A percentile compares a stretch with the other conserved stretches of the same genome.
Evolutionary conservation across 352 stramenopile species (phyloP).

Genomic region (Phytophthora capsici): DNA sequence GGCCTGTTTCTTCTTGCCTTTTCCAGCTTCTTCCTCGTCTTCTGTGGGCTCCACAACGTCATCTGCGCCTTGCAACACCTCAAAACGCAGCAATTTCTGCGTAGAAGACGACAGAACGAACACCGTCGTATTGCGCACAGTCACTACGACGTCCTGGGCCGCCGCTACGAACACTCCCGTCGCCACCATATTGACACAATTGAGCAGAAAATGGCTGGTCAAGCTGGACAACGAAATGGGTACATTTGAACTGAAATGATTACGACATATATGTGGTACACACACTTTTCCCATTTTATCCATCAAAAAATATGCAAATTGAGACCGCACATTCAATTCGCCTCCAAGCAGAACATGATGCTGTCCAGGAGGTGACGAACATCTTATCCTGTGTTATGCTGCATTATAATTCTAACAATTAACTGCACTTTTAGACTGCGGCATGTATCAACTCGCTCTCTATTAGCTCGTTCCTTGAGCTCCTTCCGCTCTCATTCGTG

Average conservation of each 20-base stretch:
- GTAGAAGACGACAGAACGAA: slow-evolving; percentile 49
- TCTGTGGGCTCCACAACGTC: slow-evolving; percentile 11
- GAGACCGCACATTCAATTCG: slow-evolving; percentile 17
- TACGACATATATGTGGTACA: neutral
- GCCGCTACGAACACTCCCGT: slow-evolving; percentile 57
- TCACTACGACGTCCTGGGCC: slow-evolving; percentile 45
- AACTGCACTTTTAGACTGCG: slow-evolving; percentile 29
- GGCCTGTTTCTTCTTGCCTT: slow-evolving; percentile 38
- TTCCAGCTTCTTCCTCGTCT: slow-evolving; percentile 23
- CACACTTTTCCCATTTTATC: slow-evolving; percentile 8
- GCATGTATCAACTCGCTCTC: slow-evolving; percentile 1
- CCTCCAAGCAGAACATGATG: slow-evolving; percentile 37
- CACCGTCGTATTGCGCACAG: slow-evolving; percentile 65
- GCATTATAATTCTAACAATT: neutral
- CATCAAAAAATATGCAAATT: slow-evolving; percentile 8
- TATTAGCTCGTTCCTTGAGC: slow-evolving; percentile 35
- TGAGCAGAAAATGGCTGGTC: slow-evolving; percentile 28
- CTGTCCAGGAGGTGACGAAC: slow-evolving; percentile 32
- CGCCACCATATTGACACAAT: slow-evolving; percentile 45
- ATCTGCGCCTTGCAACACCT: slow-evolving; percentile 46
- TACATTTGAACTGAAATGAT: slow-evolving; percentile 5
- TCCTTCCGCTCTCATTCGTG: slow-evolving; percentile 80
- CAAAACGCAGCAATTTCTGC: slow-evolving; percentile 46
- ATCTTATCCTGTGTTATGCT: neutral
- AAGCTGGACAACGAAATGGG: slow-evolving; percentile 4